Percentiles rank a stretch among this genome's conserved stretches.
These are phyloP conservation scores for Arthrobotrys sphaeroides DNA, from an alignment of 2,329 filamentous ascomycete genomes.

Conservation along the genomic window DNA sequence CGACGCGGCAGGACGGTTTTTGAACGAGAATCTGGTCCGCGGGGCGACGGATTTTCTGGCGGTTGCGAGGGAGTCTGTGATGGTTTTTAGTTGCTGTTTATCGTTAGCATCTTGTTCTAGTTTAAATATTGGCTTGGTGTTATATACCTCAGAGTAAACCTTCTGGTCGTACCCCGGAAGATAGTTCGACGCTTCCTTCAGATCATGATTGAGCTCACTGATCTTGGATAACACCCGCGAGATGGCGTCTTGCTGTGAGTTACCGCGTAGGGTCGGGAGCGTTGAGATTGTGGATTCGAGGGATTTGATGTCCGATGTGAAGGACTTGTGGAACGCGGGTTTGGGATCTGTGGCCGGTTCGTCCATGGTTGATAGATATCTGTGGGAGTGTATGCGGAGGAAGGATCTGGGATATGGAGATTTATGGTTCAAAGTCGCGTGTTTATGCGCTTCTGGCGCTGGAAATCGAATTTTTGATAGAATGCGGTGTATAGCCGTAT, in stretches of 20 bases:
- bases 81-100: constrained; percentile 34
- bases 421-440: too few relatives aligned
- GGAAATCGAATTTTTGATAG: neutral
- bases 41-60: constrained; percentile 18
- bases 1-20: neutral
- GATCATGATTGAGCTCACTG: constrained; percentile 80
- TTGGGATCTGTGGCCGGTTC: constrained; percentile 5
- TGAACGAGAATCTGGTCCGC: constrained; percentile 40
- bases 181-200: constrained; percentile 82
- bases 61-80: neutral
- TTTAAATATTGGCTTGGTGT: neutral
- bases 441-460: neutral
- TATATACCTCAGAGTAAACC: constrained; percentile 78
- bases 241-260: constrained; percentile 80
- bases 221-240: constrained; percentile 84
- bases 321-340: constrained; percentile 21
- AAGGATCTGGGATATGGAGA: neutral
- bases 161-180: constrained; percentile 90
- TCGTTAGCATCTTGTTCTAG: neutral
- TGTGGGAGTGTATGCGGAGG: neutral
- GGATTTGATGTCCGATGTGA: constrained; percentile 60
- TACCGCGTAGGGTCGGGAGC: constrained; percentile 70
- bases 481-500: neutral
- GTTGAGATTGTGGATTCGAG: constrained; percentile 79
- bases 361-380: constrained; percentile 1